Base-by-base conservation (phyloP, 192 early-diverging fungal genomes). In the Lunasporangiospora selenospora region DNA sequence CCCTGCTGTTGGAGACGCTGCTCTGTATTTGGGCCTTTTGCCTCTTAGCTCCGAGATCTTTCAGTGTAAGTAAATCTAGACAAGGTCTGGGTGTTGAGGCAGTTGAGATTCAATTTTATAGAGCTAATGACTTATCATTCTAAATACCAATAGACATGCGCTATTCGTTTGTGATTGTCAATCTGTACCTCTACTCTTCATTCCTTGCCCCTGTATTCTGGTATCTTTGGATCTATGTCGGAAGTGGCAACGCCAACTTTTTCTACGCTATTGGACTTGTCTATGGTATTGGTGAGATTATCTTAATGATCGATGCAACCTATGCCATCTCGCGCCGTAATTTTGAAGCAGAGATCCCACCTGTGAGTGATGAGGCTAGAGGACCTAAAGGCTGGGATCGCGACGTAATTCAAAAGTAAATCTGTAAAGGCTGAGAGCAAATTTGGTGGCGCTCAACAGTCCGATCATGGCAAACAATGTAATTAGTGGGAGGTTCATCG, bases 241-340 rank as follows among this genome's bases (percentile, higher is more conserved):
- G 96, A 10, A 91, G 88, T 49, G 98, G 95, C 24, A 99, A 99
- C 78, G 93, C 96, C 53, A 99, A 99, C 70, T 99, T 98, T 66
- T 97, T 94, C 65, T 99, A 96, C 64, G 95, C 96, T 4, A 95
- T 96, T 12, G 98, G 95, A 1, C 85, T 99, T 37, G 92, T 99
- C 4, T 95, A 93, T 40, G 90, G 85, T 16, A 77, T 96, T 49
- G 91, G 92, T 0, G 94, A 97, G 77, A 88, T 96, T 36, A 75
- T 94, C 16, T 71, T 97, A 46, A 58, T 97, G 27, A 89, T 93
- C 18, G 97, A 99, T 75, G 56, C 90, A n/a, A 88, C 87, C n/a
- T 87, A 77, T 54, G 90, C 95, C 11, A 79, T 83, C 63, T 70
- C 91, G 3, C 76, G 90, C 39, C 80, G 95, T 6, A 89, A 94